Percentiles rank a stretch among this genome's conserved stretches.
phyloP scores from a whole-genome alignment of 805 yeast species.

The Teunomyces pallodes region DNA sequence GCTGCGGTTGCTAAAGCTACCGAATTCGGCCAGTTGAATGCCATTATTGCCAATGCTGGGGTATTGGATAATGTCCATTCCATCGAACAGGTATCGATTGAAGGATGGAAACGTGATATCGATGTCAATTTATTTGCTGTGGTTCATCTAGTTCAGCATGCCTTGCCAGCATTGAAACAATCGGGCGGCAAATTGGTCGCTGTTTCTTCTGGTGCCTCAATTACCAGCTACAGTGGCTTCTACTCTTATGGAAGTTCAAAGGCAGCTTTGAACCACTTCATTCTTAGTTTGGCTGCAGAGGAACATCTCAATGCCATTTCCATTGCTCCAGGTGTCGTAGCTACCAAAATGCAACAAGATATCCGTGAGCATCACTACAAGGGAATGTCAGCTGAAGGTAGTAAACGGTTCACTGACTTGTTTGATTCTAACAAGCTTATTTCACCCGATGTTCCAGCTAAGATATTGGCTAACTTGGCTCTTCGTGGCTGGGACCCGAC shows the following conservation, averaged over 20 bases:
- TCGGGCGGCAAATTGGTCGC: constrained; percentile 65
- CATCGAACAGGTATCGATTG: constrained; percentile 47
- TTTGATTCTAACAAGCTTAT: constrained; percentile 57
- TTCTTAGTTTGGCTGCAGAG: constrained; percentile 62
- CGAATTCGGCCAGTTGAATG: constrained; percentile 56
- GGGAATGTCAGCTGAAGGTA: constrained; percentile 59
- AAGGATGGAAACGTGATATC: constrained; percentile 60
- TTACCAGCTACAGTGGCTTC: constrained; percentile 67
- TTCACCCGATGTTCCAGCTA: constrained; percentile 71
- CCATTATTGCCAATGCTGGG: constrained; percentile 79
- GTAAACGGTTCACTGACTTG: constrained; percentile 62
- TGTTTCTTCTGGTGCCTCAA: constrained; percentile 88
- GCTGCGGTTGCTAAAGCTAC: constrained; percentile 46
- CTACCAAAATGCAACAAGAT: constrained; percentile 81
- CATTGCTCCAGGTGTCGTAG: constrained; percentile 93
- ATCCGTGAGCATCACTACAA: constrained; percentile 64
- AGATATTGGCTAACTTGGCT: constrained; percentile 65
- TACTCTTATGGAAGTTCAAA: constrained; percentile 89
- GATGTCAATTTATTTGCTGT: constrained; percentile 79
- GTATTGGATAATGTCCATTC: constrained; percentile 72
- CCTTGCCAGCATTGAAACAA: constrained; percentile 57
- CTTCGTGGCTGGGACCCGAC: constrained; percentile 52
- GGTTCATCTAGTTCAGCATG: constrained; percentile 52
- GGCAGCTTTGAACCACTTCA: constrained; percentile 84
- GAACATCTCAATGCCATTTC: constrained; percentile 56